Evolutionary conservation across 768 basidiomycete genomes (phyloP), one percentile per base, ranked within the genome.

Genomic region (Amanita rimosa): DNA sequence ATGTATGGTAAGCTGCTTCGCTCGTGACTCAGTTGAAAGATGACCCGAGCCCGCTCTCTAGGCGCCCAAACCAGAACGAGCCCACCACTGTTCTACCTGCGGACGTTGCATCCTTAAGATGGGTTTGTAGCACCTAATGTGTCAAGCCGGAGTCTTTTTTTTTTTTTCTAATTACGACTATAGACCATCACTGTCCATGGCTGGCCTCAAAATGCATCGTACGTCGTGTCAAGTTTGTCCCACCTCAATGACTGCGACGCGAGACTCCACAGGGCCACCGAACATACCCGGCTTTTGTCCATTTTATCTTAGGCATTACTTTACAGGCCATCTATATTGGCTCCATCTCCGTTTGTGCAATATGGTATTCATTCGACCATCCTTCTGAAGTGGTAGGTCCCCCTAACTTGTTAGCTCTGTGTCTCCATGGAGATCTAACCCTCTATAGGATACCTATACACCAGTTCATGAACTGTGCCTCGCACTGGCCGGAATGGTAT

Each of bases 101-200:
- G 77, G 79, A 33, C 74, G 85, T 33, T 91, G 89, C 59, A 82
- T 90, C 9, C 65, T 91, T 34, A 91, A 89, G 66, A 83, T 89
- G 84, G 88, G 87, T 87, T 45, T 49, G 81, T 64, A 16, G 22
- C 45, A 13, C 24, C 36, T n/a, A 43, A 39, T 29, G 22, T 13
- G 26, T 44, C 4, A 6, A 19, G n/a, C 31, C 33, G 44, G 19
- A 10, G 14, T 29, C 37, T 14, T 53, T 61, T 37, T 56, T 38
- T 29, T 35, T 14, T 53, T 61, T 37, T 56, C 40, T 45, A 47
- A 39, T 41, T 21, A 3, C 11, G 29, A 29, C 3, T 29, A 11
- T 19, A 90, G 87, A 92, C 61, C 89, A 91, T 57, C 89, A 92
- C 57, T 92, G 88, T 59, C 84, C 82, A 5, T 92, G 88, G 88